phyloP scores from a whole-genome alignment of 345 rosid species.

The Citrus australasica region DNA sequence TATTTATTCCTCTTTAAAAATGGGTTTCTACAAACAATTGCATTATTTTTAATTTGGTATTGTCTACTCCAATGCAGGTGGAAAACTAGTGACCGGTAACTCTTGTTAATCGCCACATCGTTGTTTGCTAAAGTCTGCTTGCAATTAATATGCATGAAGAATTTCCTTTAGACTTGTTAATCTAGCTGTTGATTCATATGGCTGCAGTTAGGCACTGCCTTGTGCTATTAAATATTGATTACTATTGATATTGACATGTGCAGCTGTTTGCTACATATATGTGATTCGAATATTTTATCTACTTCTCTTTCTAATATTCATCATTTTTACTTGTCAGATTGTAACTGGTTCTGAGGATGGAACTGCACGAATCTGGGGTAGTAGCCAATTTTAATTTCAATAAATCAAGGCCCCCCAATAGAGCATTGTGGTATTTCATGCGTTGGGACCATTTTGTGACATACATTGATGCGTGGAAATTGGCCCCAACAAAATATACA shows the following conservation, averaged over 20 bases:
- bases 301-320: background rate
- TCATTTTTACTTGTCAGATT: conserved; percentile 46
- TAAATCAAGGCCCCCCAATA: background rate
- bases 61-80: background rate
- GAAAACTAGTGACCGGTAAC: background rate
- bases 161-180: background rate
- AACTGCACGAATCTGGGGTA: conserved; percentile 96
- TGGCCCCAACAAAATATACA: background rate
- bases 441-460: background rate
- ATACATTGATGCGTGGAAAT: background rate
- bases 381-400: conserved; percentile 2
- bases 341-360: conserved; percentile 99
- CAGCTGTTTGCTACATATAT: conserved; percentile 1
- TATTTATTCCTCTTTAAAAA: background rate
- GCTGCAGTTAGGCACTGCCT: background rate
- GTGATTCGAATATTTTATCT: conserved; percentile 1
- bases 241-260: background rate
- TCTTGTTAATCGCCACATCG: background rate
- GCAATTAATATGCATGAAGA: background rate
- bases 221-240: background rate
- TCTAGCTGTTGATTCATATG: background rate
- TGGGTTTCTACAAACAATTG: background rate
- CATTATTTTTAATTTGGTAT: background rate
- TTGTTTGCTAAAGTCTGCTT: background rate
- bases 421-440: background rate